These are phyloP conservation scores for Pisolithus sp. DNA, from an alignment of 768 basidiomycete genomes.

Conservation along the genomic window DNA sequence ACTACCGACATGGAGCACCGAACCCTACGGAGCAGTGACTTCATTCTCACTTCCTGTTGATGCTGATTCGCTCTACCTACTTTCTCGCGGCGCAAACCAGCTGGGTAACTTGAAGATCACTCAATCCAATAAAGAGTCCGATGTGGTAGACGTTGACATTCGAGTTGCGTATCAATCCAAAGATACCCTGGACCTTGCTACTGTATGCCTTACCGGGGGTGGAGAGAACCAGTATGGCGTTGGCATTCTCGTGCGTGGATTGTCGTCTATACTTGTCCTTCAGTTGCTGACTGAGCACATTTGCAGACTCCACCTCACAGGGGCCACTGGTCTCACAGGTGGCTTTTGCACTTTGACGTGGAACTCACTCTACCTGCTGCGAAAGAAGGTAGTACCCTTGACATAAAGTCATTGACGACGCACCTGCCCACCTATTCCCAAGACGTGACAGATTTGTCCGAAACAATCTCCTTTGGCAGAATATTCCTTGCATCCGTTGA, in stretches of 20 bases:
- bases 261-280: background rate
- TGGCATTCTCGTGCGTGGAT: slow-evolving; percentile 28
- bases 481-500: slow-evolving; percentile 33
- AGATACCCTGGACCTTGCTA: slow-evolving; percentile 14
- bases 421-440: slow-evolving; percentile 36
- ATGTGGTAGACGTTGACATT: slow-evolving; percentile 24
- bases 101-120: slow-evolving; percentile 23
- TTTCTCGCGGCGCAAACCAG: slow-evolving; percentile 25
- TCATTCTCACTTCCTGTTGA: slow-evolving; percentile 25
- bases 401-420: slow-evolving; percentile 40
- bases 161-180: slow-evolving; percentile 18
- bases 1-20: slow-evolving; percentile 18
- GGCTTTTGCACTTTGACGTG: slow-evolving; percentile 29
- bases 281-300: background rate
- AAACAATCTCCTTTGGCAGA: slow-evolving; percentile 30
- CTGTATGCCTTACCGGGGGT: slow-evolving; percentile 27
- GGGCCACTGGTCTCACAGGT: slow-evolving; percentile 1
- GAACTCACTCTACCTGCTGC: slow-evolving; percentile 33
- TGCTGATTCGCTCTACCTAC: slow-evolving; percentile 24
- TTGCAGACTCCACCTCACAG: slow-evolving; percentile 28
- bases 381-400: slow-evolving; percentile 13
- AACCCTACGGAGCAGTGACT: slow-evolving; percentile 21
- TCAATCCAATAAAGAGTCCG: slow-evolving; percentile 22
- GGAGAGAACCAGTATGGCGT: slow-evolving; percentile 20
- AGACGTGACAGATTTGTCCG: slow-evolving; percentile 28